These are phyloP conservation scores for Fusarium sp. DNA, from an alignment of 2,329 filamentous ascomycete genomes.

Conservation along the genomic window DNA sequence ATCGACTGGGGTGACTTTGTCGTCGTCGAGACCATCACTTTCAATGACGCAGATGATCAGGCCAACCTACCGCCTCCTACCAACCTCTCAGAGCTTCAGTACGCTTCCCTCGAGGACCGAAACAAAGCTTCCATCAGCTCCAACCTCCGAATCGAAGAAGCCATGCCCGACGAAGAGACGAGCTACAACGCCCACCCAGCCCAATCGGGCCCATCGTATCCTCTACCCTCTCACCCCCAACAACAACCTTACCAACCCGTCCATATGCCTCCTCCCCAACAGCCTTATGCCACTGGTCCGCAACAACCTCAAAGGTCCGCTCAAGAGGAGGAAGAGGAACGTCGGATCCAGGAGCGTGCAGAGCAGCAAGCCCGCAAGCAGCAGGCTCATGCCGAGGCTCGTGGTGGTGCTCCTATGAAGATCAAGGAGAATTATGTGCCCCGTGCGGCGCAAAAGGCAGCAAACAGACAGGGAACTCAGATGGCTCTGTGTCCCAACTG, in stretches of 20 bases:
- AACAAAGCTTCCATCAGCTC: conserved; percentile 88
- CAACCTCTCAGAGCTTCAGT: conserved; percentile 90
- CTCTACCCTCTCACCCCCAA: conserved; percentile 60
- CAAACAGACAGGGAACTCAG: conserved; percentile 72
- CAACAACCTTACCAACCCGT: conserved; percentile 49
- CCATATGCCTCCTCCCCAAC: conserved; percentile 56
- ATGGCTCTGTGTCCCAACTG: conserved; percentile 92
- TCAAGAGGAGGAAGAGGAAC: conserved; percentile 72
- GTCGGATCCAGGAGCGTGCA: conserved; percentile 72
- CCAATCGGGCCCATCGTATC: conserved; percentile 50
- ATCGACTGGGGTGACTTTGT: conserved; percentile 99
- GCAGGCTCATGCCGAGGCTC: conserved; percentile 82
- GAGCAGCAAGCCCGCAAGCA: conserved; percentile 74
- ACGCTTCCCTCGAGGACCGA: conserved; percentile 94
- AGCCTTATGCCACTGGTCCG: conserved; percentile 39
- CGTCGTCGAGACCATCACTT: conserved; percentile 93
- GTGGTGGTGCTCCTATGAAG: conserved; percentile 80
- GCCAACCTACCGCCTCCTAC: conserved; percentile 89
- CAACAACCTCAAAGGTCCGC: conserved; percentile 51
- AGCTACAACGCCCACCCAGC: conserved; percentile 63
- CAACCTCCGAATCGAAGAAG: conserved; percentile 91
- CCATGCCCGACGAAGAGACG: conserved; percentile 84
- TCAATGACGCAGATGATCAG: conserved; percentile 89
- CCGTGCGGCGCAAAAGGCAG: conserved; percentile 78
- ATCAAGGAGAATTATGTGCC: conserved; percentile 95